Base-by-base conservation (phyloP, 345 rosid species). In the Sisymbrium altissimum region DNA sequence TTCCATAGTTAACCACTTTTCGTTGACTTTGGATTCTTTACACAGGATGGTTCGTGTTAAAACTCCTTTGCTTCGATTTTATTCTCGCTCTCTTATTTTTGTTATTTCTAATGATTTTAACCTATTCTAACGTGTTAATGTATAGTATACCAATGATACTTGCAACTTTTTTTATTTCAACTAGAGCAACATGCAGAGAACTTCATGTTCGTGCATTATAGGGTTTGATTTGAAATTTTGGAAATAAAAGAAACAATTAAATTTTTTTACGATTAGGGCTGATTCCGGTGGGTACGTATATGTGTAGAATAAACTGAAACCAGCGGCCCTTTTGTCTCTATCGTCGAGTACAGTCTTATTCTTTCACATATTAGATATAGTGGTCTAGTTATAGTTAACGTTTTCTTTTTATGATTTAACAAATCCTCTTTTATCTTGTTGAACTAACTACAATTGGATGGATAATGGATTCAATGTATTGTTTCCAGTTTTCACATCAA, bases 321-420 rank as follows among this genome's bases (percentile, higher is more conserved):
- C 72, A 74, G 53, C 78, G 62, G 68, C 73, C 12, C 17, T 49
- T 66, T 74, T 74, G 78, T 58, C 78, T 66, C 61, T 48, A 49
- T 23, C 32, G 4, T 39, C 36, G 36, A 46, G 9, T 46, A 17
- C 44, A 15, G 2, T 18, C 33, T 50, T 46, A 14, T 57, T 33
- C 11, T 41, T 68, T 55, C 13, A 44, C 64, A 30, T 45, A 17
- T n/a, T n/a, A n/a, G n/a, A n/a, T 27, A 30, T 23, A 21, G 11
- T 50, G 56, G 33, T 25, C 48, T 52, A 33, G 61, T 6, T 6
- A 67, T 39, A n/a, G n/a, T n/a, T n/a, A 32, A 8, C 33, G 13
- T 11, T 19, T 61, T 38, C 4, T 29, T 30, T 32, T 33, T 9
- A 17, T 33, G 41, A 29, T 54, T 54, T 55, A 1, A 9, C 41